Base-by-base conservation (phyloP, 2,329 filamentous ascomycete genomes). In the Colletotrichum neosansevieriae region DNA sequence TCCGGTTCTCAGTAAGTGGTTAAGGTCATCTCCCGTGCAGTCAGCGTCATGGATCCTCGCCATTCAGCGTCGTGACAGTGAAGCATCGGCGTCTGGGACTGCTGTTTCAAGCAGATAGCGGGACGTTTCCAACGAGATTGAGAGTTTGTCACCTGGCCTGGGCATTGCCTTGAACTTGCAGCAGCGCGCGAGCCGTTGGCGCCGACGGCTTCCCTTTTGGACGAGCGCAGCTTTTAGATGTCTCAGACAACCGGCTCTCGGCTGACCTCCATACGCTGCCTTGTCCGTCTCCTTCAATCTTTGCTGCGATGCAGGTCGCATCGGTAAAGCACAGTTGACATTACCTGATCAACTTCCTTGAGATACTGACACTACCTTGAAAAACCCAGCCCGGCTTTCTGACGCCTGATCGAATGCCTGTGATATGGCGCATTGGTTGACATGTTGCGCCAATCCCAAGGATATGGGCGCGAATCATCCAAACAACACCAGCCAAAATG, bases 101-200 rank as follows among this genome's bases (percentile, higher is more conserved):
- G 38, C 54, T 51, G 65, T 68, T 68, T 68, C 65, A 63, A 68
- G 54, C 65, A 65, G 65, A 65, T 53, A 36, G 19, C 32, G 47
- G 47, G 36, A 32, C 38, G 60, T 64, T 67, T 64, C 59, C 47
- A 42, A 64, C 53, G 42, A 68, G 45, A 68, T 64, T 53, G 53
- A 63, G 29, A 21, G 58, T 38, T 40, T 49, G 44, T 29, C 59
- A 63, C 58, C 51, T 67, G 44, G 51, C 42, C 51, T 53, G 50
- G 36, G 40, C 45, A 47, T 63, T 51, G 45, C 59, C 51, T 63
- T 54, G 19, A 36, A 50, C 50, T 45, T 50, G 12, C 45, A 58
- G 34, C 44, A 56, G 42, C 42, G 15, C 36, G 51, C 34, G 50
- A 62, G 34, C 50, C 64, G 64, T 53, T 47, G 51, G 59, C 59